Evolutionary conservation across 495 filamentous ascomycete genomes (phyloP).

Genomic region (Penicillium daleae): DNA sequence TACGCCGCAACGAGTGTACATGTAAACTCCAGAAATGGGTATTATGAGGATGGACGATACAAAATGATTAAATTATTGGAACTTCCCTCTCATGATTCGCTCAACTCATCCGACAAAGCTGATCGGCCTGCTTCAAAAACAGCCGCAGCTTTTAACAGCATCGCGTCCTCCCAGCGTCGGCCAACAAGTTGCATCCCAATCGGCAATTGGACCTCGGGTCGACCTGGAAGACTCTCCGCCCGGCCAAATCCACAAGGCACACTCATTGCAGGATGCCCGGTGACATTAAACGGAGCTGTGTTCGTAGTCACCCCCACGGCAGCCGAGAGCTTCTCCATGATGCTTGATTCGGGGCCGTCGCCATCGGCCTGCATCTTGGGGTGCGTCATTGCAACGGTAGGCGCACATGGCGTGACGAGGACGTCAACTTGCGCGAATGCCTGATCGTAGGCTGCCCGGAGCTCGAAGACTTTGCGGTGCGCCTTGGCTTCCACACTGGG

Average conservation of each 20-base stretch:
- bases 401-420: conserved; percentile 48
- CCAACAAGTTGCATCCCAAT: conserved; percentile 62
- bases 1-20: not conserved
- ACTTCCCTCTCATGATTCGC: not conserved
- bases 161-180: conserved; percentile 49
- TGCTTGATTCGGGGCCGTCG: conserved; percentile 8
- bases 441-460: conserved; percentile 50
- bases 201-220: conserved; percentile 48
- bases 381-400: conserved; percentile 43
- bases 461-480: conserved; percentile 43
- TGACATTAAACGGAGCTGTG: conserved; percentile 57
- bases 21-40: not conserved
- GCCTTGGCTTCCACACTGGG: conserved; percentile 42
- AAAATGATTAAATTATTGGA: not conserved
- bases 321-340: conserved; percentile 37
- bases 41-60: too few relatives aligned
- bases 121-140: conserved; percentile 23
- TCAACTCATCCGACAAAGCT: not conserved
- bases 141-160: conserved; percentile 29
- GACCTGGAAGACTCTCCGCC: conserved; percentile 25
- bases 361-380: conserved; percentile 19
- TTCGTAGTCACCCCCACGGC: conserved; percentile 51
- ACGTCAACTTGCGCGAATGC: conserved; percentile 38
- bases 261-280: conserved; percentile 59
- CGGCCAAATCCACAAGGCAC: conserved; percentile 54